Evolutionary conservation across 2,329 filamentous ascomycete genomes (phyloP).

Genomic region (Sarocladium brachiariae): DNA sequence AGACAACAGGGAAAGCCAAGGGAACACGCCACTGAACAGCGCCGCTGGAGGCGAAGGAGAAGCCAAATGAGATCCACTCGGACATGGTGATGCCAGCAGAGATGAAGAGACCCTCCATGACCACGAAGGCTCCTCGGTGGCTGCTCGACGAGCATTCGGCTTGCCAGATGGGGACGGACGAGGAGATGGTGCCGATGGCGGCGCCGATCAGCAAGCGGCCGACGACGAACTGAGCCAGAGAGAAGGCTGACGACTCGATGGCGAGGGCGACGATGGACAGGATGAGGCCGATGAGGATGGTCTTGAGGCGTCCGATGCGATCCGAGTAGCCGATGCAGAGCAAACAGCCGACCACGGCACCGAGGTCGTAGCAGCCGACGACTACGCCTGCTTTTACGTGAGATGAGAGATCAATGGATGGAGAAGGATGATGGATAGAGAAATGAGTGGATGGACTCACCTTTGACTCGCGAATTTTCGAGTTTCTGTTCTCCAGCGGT

Average conservation of each 20-base stretch:
- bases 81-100: slow-evolving; percentile 24
- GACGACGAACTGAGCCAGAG: slow-evolving; percentile 21
- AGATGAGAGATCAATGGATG: no score
- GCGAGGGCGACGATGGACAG: no score
- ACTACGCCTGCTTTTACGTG: no score
- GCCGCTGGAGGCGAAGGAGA: slow-evolving; percentile 28
- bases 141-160: slow-evolving; percentile 26
- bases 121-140: slow-evolving; percentile 24
- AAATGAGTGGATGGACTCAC: no score
- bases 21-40: slow-evolving; percentile 35
- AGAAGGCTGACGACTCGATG: no score
- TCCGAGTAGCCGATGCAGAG: no score
- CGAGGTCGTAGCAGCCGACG: no score
- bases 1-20: slow-evolving; percentile 37
- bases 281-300: no score
- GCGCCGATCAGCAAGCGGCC: slow-evolving; percentile 13
- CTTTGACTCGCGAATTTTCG: not conserved
- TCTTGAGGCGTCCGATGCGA: no score
- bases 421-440: no score
- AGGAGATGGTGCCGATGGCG: slow-evolving; percentile 35
- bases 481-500: not conserved
- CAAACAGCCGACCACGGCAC: no score
- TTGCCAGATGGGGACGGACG: slow-evolving; percentile 32
- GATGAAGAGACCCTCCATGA: slow-evolving; percentile 26
- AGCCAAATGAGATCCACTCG: slow-evolving; percentile 33